Base-by-base conservation (phyloP, 306 rosid genomes). In the Abrus pulchellus region DNA sequence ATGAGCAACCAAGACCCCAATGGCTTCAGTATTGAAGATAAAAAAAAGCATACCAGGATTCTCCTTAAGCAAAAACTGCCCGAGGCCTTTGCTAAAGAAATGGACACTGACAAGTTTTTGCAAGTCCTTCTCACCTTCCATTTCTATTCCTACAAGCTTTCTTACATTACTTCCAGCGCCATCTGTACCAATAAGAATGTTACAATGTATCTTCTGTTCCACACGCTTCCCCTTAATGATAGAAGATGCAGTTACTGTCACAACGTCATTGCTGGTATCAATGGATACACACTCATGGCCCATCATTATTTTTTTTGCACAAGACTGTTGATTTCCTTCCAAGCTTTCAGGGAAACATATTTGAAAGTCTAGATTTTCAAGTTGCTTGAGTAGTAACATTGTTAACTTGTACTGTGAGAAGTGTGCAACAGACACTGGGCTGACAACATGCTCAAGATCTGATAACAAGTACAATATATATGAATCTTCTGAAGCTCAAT, bases 1-100 rank as follows among this genome's bases (percentile, higher is more conserved):
- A 83, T 93, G 99, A 59, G 97, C 99, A 80, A 90, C 98, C 79
- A 95, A 94, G 82, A 95, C 99, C 66, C 98, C 99, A 74, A 95
- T 91, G 53, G 92, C 97, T 84, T 91, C 91, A 76, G 93, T 88
- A 76, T 93, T 95, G 87, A 95, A 95, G 86, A 93, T 81, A 81
- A 95, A 93, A 64, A 91, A 95, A 48, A 95, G 93, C 99, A 95
- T 95, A 76, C 99, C 97, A 3, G 99, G 98, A 56, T 89, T 91
- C 87, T 93, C 92, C 82, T 83, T 77, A n/a, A 93, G 96, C 86
- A 93, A 85, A 88, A 85, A 93, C 78, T 89, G 88, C 14, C 99
- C 99, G 76, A 95, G 97, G 81, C 71, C 86, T 87, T 83, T 90
- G 84, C 99, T 95, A 77, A 88, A 86, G 84, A 91, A 93, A 89